These are phyloP conservation scores for Umbelopsis ramanniana DNA, from an alignment of 192 early-diverging fungal species.

Conservation along the genomic window DNA sequence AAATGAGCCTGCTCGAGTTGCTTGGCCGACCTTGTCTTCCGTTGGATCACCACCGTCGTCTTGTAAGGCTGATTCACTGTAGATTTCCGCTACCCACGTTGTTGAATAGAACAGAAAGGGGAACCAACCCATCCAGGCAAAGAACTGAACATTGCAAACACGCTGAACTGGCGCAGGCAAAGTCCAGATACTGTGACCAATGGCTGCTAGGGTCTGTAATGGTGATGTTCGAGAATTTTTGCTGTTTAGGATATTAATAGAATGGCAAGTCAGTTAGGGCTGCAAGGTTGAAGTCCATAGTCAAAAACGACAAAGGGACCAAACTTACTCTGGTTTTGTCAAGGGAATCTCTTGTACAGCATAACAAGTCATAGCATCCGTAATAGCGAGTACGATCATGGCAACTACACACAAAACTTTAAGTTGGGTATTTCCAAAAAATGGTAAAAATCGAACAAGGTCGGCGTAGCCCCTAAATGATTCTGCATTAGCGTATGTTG, in stretches of 20 bases:
- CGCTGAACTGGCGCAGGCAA: constrained; percentile 75
- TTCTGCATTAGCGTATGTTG: too few species aligned
- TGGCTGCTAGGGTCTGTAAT: constrained; percentile 27
- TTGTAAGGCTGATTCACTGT: constrained; percentile 30
- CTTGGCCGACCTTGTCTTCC: constrained; percentile 39
- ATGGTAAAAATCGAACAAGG: constrained; percentile 67
- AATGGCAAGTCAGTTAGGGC: neutral
- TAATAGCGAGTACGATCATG: constrained; percentile 59
- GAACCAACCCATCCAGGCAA: constrained; percentile 98
- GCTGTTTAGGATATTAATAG: neutral
- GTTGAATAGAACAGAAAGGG: constrained; percentile 91
- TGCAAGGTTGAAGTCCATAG: too few species aligned
- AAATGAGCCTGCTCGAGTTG: constrained; percentile 82
- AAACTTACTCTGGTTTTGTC: constrained; percentile 5
- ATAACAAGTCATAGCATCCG: constrained; percentile 75
- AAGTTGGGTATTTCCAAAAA: constrained; percentile 80
- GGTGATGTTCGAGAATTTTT: constrained; percentile 18
- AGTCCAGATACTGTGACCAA: constrained; percentile 52
- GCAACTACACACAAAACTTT: constrained; percentile 83
- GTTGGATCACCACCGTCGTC: constrained; percentile 2
- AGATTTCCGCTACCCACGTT: constrained; percentile 61
- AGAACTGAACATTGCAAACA: constrained; percentile 92
- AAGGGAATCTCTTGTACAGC: constrained; percentile 56
- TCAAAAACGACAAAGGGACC: neutral
- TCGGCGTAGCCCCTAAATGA: constrained; percentile 73